phyloP scores from a whole-genome alignment of 345 rosid genomes.

The Excoecaria cochinchinensis region DNA sequence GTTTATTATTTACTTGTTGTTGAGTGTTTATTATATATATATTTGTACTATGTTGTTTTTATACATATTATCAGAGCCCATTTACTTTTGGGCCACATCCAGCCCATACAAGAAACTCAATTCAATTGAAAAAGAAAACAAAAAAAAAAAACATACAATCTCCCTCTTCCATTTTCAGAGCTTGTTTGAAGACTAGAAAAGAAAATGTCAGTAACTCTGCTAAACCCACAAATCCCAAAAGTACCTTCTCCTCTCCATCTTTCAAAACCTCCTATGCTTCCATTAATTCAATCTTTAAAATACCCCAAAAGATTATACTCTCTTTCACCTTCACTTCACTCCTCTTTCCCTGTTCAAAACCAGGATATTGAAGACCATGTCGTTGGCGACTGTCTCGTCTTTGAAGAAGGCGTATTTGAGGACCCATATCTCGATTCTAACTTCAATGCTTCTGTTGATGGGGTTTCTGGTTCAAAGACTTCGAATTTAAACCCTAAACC shows the following conservation, averaged over 20 bases:
- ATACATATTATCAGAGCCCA: not conserved
- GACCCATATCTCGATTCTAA: conserved; percentile 56
- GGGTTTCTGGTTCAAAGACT: not conserved
- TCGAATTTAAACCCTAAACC: not conserved
- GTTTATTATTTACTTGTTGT: no score
- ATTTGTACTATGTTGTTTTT: no score
- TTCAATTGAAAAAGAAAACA: not conserved
- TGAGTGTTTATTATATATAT: no score
- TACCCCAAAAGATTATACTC: conserved; percentile 33
- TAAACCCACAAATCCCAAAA: conserved; percentile 20
- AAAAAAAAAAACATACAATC: not conserved
- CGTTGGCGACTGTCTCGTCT: conserved; percentile 88
- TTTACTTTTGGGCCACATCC: not conserved
- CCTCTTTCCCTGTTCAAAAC: conserved; percentile 31
- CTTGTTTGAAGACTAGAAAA: not conserved
- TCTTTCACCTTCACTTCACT: conserved; percentile 41
- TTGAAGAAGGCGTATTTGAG: conserved; percentile 83
- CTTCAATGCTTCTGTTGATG: not conserved
- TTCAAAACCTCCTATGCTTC: conserved; percentile 12
- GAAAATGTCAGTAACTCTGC: conserved; percentile 32
- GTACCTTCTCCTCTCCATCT: conserved; percentile 13
- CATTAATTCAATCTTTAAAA: conserved; percentile 19
- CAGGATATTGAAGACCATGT: conserved; percentile 31
- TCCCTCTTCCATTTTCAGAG: no score
- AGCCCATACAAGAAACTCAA: not conserved